A percentile compares a stretch with the other conserved stretches of the same genome.
phyloP scores from a whole-genome alignment of 768 basidiomycete genomes.

The Amanita fuliginea region DNA sequence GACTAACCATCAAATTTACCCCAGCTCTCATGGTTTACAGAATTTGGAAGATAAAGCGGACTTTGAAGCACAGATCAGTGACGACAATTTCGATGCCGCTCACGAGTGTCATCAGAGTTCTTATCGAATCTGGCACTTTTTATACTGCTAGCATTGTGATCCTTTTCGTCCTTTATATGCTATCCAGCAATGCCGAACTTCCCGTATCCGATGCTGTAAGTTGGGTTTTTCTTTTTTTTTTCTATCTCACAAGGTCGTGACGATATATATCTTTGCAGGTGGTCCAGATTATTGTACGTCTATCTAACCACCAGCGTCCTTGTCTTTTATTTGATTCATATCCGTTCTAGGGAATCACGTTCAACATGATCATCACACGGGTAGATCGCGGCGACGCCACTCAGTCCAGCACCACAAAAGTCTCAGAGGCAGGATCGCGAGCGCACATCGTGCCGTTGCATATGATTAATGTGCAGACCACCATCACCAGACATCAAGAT shows the following conservation, averaged over 20 bases:
- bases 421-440: not conserved
- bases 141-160: slow-evolving; percentile 25
- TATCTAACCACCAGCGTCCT: not conserved
- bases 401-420: slow-evolving; percentile 4
- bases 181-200: slow-evolving; percentile 24
- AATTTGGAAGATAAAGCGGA: slow-evolving; percentile 23
- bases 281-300: slow-evolving; percentile 27
- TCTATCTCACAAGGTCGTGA: not conserved
- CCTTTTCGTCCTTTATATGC: slow-evolving; percentile 23
- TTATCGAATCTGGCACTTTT: slow-evolving; percentile 29
- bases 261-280: slow-evolving; percentile 15
- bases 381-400: slow-evolving; percentile 15
- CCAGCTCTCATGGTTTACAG: slow-evolving; percentile 26
- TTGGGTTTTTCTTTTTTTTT: not conserved
- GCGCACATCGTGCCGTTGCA: slow-evolving; percentile 11
- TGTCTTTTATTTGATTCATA: not conserved
- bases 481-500: slow-evolving; percentile 15
- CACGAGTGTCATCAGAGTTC: slow-evolving; percentile 17
- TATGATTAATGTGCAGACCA: slow-evolving; percentile 21
- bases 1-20: not conserved
- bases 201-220: slow-evolving; percentile 27
- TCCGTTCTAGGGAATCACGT: slow-evolving; percentile 17
- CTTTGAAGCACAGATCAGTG: slow-evolving; percentile 14
- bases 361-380: slow-evolving; percentile 21
- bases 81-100: slow-evolving; percentile 15